Evolutionary conservation across 805 yeast genomes (phyloP).

Genomic region (Deakozyma indianensis): DNA sequence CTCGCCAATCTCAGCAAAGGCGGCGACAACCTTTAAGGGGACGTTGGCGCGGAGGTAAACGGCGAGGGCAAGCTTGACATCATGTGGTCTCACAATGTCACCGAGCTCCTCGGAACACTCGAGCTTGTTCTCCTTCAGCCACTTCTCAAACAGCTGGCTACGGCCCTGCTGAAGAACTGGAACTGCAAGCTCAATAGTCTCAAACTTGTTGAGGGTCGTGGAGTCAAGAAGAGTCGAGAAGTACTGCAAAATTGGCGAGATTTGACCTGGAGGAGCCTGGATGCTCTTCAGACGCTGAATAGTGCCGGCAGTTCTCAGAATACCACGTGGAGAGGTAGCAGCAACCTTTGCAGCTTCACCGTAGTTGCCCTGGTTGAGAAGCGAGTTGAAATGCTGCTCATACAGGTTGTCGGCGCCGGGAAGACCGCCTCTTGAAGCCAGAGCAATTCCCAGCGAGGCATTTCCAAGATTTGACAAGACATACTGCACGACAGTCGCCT

Average conservation of each 20-base stretch:
- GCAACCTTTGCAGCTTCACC: conserved; percentile 92
- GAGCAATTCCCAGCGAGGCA: conserved; percentile 69
- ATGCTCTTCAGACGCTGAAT: conserved; percentile 82
- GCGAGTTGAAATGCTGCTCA: conserved; percentile 78
- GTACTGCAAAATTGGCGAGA: conserved; percentile 87
- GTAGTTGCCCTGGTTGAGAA: conserved; percentile 74
- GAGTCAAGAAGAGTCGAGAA: conserved; percentile 82
- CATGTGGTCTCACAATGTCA: conserved; percentile 84
- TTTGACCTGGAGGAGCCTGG: conserved; percentile 87
- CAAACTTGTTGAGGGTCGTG: conserved; percentile 84
- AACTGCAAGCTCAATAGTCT: conserved; percentile 85
- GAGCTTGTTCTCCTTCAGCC: conserved; percentile 90
- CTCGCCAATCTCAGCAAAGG: conserved; percentile 90
- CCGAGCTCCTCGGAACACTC: conserved; percentile 96
- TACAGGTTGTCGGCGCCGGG: conserved; percentile 95
- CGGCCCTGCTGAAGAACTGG: conserved; percentile 95
- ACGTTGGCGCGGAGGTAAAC: conserved; percentile 74
- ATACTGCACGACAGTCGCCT: conserved; percentile 76
- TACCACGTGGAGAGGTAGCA: conserved; percentile 72
- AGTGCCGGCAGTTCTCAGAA: conserved; percentile 83
- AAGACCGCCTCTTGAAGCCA: conserved; percentile 90
- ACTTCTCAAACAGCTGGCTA: conserved; percentile 84
- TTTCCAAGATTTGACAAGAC: conserved; percentile 75
- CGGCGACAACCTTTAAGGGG: conserved; percentile 79
- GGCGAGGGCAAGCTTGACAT: conserved; percentile 73